Evolutionary conservation across 1,284 basidiomycete genomes (phyloP), one percentile per base, ranked within the genome.

Genomic region (Volvariella volvacea): DNA sequence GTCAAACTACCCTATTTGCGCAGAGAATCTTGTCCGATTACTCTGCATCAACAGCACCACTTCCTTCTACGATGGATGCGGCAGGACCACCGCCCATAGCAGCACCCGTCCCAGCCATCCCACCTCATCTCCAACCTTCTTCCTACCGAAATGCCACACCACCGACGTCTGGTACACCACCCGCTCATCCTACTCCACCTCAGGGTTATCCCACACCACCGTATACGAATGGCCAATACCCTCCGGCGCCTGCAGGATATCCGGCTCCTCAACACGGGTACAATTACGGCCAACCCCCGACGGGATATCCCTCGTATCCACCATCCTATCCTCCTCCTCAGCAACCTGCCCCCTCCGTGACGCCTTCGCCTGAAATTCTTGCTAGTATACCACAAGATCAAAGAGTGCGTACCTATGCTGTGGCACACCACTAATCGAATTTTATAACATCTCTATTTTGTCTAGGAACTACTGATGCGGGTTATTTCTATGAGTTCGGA

Each of bases 401-500:
- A 53, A 83, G 77, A 67, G 83, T 80, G 52, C 44, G 59, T 48
- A 33, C 47, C 39, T 45, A 39, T 42, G 41, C 14, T 33, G 43
- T 32, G 42, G n/a, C n/a, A n/a, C n/a, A n/a, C n/a, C n/a, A n/a
- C n/a, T n/a, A n/a, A n/a, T n/a, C n/a, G n/a, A n/a, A n/a, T 43
- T 33, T 41, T 43, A 30, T 41, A 25, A 9, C 12, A 48, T 3
- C 42, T 17, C 25, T 34, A 36, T 17, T 41, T 39, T 38, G 15
- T 12, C 28, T 21, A 85, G 82, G 74, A 75, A 20, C 70, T 85
- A 56, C 78, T 87, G 19, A 69, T 84, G 65, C 74, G 75, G 39
- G 76, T 87, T 7, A 56, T 86, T 41, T 67, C 74, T 14, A 83
- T 87, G 81, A 80, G 80, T 1, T 75, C 78, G 2, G 83, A 86